These are phyloP conservation scores for Amauroascus verrucosus DNA, from an alignment of 2,329 filamentous ascomycete species.

Conservation along the genomic window DNA sequence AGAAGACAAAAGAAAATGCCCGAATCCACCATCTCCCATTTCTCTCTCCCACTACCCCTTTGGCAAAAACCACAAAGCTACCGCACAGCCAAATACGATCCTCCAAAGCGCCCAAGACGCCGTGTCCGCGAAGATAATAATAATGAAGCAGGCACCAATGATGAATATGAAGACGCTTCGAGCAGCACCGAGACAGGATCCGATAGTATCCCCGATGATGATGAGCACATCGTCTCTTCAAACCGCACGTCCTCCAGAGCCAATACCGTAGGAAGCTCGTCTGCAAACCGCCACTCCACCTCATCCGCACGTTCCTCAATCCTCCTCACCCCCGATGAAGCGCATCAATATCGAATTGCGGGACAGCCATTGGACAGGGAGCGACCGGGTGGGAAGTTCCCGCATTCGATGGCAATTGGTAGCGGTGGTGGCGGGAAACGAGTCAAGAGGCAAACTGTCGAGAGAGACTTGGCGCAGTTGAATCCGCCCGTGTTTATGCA, in stretches of 20 bases:
- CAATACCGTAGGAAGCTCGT: neutral
- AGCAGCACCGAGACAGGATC: too few relatives aligned
- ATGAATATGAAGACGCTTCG: neutral
- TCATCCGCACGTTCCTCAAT: constrained; percentile 18
- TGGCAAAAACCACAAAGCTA: constrained; percentile 30
- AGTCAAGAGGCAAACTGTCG: constrained; percentile 11
- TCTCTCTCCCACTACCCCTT: constrained; percentile 30
- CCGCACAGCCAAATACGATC: constrained; percentile 30
- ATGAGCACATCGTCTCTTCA: neutral
- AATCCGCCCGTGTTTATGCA: constrained; percentile 29
- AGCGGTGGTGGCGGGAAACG: neutral
- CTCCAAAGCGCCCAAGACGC: constrained; percentile 25
- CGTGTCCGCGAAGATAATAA: constrained; percentile 12
- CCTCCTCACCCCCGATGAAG: constrained; percentile 32
- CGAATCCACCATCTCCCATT: constrained; percentile 22
- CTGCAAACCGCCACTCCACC: neutral
- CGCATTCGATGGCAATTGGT: constrained; percentile 23
- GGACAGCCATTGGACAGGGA: constrained; percentile 31
- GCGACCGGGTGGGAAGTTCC: constrained; percentile 34
- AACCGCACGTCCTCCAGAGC: neutral
- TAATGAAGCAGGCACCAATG: constrained; percentile 18
- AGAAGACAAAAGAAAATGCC: constrained; percentile 4
- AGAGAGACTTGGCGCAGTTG: constrained; percentile 24
- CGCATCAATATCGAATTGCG: constrained; percentile 36
- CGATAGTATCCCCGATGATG: too few relatives aligned